Percentiles rank a stretch among this genome's conserved stretches.
Evolutionary conservation across 192 early-diverging fungal genomes (phyloP).

Genomic region (Linnemannia schmuckeri): DNA sequence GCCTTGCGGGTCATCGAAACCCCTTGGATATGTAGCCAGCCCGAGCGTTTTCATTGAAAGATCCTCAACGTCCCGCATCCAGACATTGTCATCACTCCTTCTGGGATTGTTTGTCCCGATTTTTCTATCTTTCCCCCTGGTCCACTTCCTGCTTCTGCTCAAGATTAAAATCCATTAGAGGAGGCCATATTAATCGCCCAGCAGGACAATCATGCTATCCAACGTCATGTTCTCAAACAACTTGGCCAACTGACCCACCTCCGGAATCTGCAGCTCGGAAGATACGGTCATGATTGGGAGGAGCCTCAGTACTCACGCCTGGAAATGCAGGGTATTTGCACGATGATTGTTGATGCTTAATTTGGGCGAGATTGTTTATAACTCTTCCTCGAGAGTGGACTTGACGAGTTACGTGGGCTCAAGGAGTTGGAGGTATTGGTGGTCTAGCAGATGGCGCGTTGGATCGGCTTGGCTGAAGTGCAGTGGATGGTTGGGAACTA

Average conservation of each 20-base stretch:
- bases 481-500: constrained; percentile 11
- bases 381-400: constrained; percentile 15
- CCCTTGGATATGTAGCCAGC: background rate
- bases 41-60: background rate
- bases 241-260: background rate
- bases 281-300: background rate
- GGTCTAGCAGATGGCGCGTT: background rate
- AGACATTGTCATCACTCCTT: background rate
- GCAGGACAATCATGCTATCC: background rate
- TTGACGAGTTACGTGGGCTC: background rate
- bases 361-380: background rate
- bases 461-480: constrained; percentile 1
- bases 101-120: too few relatives aligned
- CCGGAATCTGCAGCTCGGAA: background rate
- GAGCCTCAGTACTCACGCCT: background rate
- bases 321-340: background rate
- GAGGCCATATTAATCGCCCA: background rate
- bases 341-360: background rate
- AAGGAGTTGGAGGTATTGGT: constrained; percentile 7
- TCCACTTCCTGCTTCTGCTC: background rate
- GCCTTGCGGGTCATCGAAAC: background rate
- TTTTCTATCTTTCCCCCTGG: background rate
- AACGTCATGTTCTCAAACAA: background rate
- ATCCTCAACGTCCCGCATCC: background rate
- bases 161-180: background rate